Conservation (phyloP, 495 filamentous ascomycete genomes). For the Neurospora africana region DNA sequence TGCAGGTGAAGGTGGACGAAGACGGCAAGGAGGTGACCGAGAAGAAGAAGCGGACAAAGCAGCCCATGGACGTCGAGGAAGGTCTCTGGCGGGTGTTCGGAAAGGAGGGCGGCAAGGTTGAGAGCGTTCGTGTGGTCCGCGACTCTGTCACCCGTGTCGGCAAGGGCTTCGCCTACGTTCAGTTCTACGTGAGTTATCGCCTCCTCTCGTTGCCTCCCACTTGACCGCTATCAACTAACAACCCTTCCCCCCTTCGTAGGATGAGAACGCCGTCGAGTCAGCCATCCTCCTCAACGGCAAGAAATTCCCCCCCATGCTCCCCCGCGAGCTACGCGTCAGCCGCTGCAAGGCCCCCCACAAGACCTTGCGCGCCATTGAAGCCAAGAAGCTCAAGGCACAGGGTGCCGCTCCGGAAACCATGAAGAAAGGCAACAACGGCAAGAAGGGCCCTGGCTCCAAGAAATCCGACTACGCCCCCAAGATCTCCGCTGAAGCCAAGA, state of each 20-base stretch:
- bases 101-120: slow-evolving; percentile 63
- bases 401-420: background rate
- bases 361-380: slow-evolving; percentile 43
- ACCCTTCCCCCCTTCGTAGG: slow-evolving; percentile 30
- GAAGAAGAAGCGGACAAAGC: slow-evolving; percentile 51
- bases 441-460: slow-evolving; percentile 12
- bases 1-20: slow-evolving; percentile 49
- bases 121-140: slow-evolving; percentile 88
- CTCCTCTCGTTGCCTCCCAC: background rate
- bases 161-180: slow-evolving; percentile 96
- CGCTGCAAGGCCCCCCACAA: slow-evolving; percentile 71
- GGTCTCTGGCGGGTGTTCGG: slow-evolving; percentile 85
- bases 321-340: slow-evolving; percentile 74
- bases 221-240: background rate
- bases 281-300: slow-evolving; percentile 79
- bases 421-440: slow-evolving; percentile 10
- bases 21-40: slow-evolving; percentile 36
- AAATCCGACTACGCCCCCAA: slow-evolving; percentile 50
- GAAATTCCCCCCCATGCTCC: slow-evolving; percentile 86
- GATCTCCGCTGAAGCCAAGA: slow-evolving; percentile 53
- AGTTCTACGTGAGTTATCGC: slow-evolving; percentile 54
- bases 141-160: slow-evolving; percentile 84
- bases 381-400: slow-evolving; percentile 11
- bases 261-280: slow-evolving; percentile 75
- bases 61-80: slow-evolving; percentile 86